phyloP scores from a whole-genome alignment of 257 asterid genomes.

The Solanum neorickii region DNA sequence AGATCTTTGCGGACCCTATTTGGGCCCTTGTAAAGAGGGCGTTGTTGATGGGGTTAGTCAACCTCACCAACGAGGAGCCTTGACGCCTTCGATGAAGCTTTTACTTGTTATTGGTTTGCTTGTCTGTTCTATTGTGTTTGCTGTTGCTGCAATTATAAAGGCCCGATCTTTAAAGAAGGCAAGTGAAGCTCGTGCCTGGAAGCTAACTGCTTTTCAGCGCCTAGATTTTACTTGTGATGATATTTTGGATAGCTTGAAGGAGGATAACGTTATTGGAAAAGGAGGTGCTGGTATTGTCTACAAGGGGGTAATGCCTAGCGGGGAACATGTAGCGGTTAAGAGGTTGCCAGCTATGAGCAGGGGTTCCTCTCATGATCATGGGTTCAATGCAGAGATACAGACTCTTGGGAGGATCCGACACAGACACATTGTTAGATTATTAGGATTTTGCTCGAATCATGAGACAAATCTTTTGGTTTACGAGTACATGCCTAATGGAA shows the following conservation, averaged over 20 bases:
- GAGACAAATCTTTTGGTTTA: slow-evolving; percentile 85
- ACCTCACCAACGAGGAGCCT: slow-evolving; percentile 47
- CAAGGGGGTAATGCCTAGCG: slow-evolving; percentile 70
- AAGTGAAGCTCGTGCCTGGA: slow-evolving; percentile 81
- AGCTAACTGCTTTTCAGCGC: slow-evolving; percentile 90
- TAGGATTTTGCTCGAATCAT: slow-evolving; percentile 87
- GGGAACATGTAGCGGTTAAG: slow-evolving; percentile 81
- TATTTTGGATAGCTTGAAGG: slow-evolving; percentile 69
- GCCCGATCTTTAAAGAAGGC: slow-evolving; percentile 78
- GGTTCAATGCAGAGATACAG: slow-evolving; percentile 93
- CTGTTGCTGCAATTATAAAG: slow-evolving; percentile 77
- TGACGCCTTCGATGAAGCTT: slow-evolving; percentile 78
- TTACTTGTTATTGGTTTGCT: slow-evolving; percentile 74
- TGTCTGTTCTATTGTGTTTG: slow-evolving; percentile 79
- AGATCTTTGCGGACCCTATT: slow-evolving; percentile 81
- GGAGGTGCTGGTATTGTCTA: slow-evolving; percentile 97
- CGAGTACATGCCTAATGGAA: slow-evolving; percentile 96
- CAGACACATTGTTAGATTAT: slow-evolving; percentile 74
- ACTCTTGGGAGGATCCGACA: slow-evolving; percentile 93
- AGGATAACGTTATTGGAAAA: slow-evolving; percentile 87
- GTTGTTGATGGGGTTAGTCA: slow-evolving; percentile 31
- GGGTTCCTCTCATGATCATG: slow-evolving; percentile 90
- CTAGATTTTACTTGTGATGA: slow-evolving; percentile 81
- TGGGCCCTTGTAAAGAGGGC: slow-evolving; percentile 79
- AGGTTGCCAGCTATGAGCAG: slow-evolving; percentile 76